Evolutionary conservation across 2,329 filamentous ascomycete species (phyloP), one percentile per base, ranked within the genome.

Genomic region (Conoideocrella luteorostrata): DNA sequence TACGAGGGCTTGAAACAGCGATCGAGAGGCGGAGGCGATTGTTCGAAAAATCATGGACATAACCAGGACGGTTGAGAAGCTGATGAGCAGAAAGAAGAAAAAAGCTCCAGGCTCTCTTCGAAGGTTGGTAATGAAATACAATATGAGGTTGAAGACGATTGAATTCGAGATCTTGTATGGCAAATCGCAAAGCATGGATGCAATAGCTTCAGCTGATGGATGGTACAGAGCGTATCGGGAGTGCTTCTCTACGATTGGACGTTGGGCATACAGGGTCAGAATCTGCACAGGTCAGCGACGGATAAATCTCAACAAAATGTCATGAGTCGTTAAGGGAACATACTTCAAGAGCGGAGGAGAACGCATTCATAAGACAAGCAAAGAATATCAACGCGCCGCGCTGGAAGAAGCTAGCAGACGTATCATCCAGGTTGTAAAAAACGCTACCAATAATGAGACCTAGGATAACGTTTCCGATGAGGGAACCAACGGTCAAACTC

Each of bases 161-260:
- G 78, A 67, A 54, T 90, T 90, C n/a, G 65, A 29, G 7, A 94
- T 64, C 52, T 66, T 95, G 64, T 88, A 88, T 0, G 90, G 90
- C 65, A 95, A 67, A 55, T 96, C 90, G 49, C 79, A 84, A 23
- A 95, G 65, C 84, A 95, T 93, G 9, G 86, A 93, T 0, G 86
- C 80, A 47, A 88, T 74, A n/a, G 88, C 87, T 71, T 96, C 89
- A 13, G 88, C 85, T 9, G 85, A 89, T 0, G 90, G 88, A 56
- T 95, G 90, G 56, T 95, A 95, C 15, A 95, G 74, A 15, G 89
- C 88, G 60, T 95, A 95, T 46, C 85, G 80, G 44, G 75, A 69
- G 55, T 96, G 90, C 61, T 95, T 95, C 60, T 95, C 88, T 47
- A 96, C 88, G 55, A 95, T 95, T 2, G 86, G 85, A 29, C 90